Percentiles rank a stretch among this genome's conserved stretches.
phyloP scores from a whole-genome alignment of 129 eudicot genomes.

The Ambrosia trifida region DNA sequence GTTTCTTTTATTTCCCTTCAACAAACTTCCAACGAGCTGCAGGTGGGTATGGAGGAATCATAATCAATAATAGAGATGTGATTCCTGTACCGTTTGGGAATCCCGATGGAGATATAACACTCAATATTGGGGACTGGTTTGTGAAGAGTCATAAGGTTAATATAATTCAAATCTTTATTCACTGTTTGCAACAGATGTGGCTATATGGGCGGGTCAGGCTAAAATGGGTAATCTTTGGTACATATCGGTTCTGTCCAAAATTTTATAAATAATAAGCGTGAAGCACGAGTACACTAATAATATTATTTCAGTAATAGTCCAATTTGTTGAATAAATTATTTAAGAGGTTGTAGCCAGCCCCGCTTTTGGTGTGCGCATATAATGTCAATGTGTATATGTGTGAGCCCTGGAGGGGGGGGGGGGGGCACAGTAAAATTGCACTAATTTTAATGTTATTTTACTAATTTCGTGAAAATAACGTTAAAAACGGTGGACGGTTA shows the following conservation, averaged over 20 bases:
- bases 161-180: constrained; percentile 5
- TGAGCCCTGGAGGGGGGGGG: no score
- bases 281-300: no score
- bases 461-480: no score
- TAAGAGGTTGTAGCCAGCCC: no score
- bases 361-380: no score
- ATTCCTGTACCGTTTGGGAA: constrained; percentile 87
- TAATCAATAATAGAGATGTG: constrained; percentile 78
- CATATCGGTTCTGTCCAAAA: background rate
- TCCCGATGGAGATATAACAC: constrained; percentile 96
- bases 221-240: no score
- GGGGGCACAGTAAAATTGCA: no score
- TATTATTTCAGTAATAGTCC: no score
- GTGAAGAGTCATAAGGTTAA: constrained; percentile 83
- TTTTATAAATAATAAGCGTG: no score
- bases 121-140: constrained; percentile 85
- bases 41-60: constrained; percentile 94
- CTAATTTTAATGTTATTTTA: no score
- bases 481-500: no score
- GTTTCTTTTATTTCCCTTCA: constrained; percentile 97
- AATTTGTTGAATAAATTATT: background rate
- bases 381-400: no score
- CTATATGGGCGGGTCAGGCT: background rate
- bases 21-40: constrained; percentile 80
- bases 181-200: background rate